Conservation (phyloP, 129 eudicot species). For the Artemisia argyi region DNA sequence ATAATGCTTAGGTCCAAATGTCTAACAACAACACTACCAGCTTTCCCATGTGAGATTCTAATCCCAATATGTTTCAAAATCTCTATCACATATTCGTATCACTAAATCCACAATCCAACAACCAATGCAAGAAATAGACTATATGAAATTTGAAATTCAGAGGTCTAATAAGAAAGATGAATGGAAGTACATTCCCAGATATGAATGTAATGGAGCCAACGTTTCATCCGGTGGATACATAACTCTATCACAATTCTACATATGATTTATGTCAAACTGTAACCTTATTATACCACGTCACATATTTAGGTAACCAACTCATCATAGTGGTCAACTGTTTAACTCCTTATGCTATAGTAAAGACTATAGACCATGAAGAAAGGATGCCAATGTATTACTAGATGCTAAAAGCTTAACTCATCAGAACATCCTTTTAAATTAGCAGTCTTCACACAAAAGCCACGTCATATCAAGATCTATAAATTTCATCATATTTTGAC, state of each 20-base stretch:
- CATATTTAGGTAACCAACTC: neutral
- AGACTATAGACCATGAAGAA: conserved; percentile 5
- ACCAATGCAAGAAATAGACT: neutral
- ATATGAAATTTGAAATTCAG: neutral
- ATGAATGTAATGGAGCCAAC: neutral
- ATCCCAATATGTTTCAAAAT: neutral
- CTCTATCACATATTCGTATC: neutral
- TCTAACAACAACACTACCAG: neutral
- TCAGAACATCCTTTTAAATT: too few relatives aligned
- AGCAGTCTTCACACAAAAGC: too few relatives aligned
- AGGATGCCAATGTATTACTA: neutral
- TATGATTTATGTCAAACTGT: neutral
- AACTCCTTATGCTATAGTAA: neutral
- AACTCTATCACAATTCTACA: neutral
- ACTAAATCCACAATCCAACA: neutral
- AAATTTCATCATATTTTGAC: too few relatives aligned
- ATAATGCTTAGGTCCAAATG: neutral
- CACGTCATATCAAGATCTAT: too few relatives aligned
- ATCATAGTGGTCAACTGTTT: neutral
- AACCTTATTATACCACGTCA: neutral
- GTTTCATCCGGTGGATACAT: neutral
- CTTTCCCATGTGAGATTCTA: neutral
- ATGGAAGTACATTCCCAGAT: neutral
- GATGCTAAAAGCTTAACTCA: neutral
- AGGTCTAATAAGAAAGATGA: neutral